Percentiles rank a stretch among this genome's conserved stretches.
These are phyloP conservation scores for Plasmodium ovale DNA, from an alignment of 169 alveolate genomes.

Conservation along the genomic window DNA sequence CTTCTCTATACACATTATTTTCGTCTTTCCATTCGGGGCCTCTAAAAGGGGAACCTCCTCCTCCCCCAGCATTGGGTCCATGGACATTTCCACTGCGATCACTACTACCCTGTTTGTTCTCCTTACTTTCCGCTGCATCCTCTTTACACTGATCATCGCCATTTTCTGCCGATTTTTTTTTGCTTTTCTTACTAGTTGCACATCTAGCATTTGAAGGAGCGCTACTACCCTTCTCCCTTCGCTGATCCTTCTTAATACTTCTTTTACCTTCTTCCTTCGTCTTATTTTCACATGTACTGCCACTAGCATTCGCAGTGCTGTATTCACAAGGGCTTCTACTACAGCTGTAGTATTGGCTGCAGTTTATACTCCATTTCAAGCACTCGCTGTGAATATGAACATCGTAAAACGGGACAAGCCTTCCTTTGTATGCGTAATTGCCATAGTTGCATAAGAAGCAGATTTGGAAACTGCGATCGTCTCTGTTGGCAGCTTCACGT, in stretches of 20 bases:
- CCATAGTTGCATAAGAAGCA: slow-evolving; percentile 55
- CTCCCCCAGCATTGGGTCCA: background rate
- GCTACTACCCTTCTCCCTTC: slow-evolving; percentile 10
- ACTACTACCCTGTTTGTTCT: background rate
- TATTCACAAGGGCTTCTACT: slow-evolving; percentile 69
- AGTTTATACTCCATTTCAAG: slow-evolving; percentile 82
- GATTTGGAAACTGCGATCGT: too few species aligned
- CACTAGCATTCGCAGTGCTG: background rate
- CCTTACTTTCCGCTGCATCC: background rate
- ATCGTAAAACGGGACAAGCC: slow-evolving; percentile 82
- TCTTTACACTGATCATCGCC: background rate
- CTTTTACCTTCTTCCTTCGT: background rate
- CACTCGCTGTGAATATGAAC: slow-evolving; percentile 82
- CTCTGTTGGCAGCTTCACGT: too few species aligned
- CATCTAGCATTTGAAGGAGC: background rate
- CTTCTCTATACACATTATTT: background rate
- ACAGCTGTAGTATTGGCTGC: slow-evolving; percentile 74
- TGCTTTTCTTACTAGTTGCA: background rate
- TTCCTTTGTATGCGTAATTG: slow-evolving; percentile 76
- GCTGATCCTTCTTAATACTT: slow-evolving; percentile 4
- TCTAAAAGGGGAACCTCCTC: background rate
- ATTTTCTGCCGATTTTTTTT: slow-evolving; percentile 18
- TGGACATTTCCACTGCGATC: background rate
- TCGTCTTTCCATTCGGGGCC: background rate
- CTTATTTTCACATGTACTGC: background rate